Evolutionary conservation across 148 eudicot genomes (phyloP), one percentile per base, ranked within the genome.

Genomic region (Fagopyrum homotropicum): DNA sequence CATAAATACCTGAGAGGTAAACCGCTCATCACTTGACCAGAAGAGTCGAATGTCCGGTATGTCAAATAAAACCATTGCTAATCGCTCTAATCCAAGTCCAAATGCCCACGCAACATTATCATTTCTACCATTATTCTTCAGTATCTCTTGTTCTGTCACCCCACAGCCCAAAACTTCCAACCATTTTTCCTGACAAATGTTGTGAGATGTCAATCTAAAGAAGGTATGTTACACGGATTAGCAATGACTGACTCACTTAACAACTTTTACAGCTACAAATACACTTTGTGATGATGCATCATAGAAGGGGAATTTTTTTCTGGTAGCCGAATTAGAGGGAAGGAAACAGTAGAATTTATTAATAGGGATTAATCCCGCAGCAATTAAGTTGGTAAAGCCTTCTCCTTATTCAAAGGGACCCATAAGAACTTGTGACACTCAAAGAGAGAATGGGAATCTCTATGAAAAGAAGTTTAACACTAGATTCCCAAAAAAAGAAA

Each of bases 81-180:
- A 84, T 56, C 99, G 88, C 86, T 95, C 99, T 77, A 95, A 85
- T 69, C 99, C 99, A 72, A 95, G 90, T 60, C 99, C 99, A 82
- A 95, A 95, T 55, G 99, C 99, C 99, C 99, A 95, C 77, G 99
- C 99, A 78, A 85, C 88, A 77, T 87, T 87, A 69, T 89, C 86
- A 26, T 79, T 73, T 75, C 75, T 90, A 19, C 96, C 91, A 73
- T 84, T 89, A 83, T 90, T 89, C 82, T 86, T 89, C 76, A 96
- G 78, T 83, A 96, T 96, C 83, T 92, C 98, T 71, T 85, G 92
- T 80, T 96, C 94, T 87, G 86, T 96, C 77, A 96, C 99, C 72
- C 99, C 99, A 79, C 98, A 92, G 30, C 99, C 99, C 80, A 96
- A 85, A 73, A 96, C 99, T 83, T 96, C 99, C 85, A 96, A 75